phyloP scores from a whole-genome alignment of 345 rosid genomes.

The Zanthoxylum bungeanum region DNA sequence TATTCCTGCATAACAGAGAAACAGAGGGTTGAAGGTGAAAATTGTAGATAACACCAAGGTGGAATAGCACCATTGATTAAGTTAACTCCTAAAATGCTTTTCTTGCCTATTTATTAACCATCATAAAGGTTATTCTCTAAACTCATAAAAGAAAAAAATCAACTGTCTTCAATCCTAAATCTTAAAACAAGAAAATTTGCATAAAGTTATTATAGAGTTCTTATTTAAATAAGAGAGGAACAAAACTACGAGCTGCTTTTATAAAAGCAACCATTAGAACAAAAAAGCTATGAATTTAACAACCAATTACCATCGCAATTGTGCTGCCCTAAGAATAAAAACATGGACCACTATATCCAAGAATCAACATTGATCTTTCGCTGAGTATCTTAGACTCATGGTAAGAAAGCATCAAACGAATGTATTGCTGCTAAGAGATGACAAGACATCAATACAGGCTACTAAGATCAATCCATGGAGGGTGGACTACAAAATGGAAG shows the following conservation, averaged over 20 bases:
- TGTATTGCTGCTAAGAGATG: background rate
- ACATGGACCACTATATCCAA: background rate
- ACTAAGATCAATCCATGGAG: background rate
- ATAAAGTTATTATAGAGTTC: background rate
- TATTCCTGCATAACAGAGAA: conserved; percentile 50
- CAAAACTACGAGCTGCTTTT: background rate
- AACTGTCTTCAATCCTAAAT: conserved; percentile 1
- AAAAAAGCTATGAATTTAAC: background rate
- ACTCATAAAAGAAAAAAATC: background rate
- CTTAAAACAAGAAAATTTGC: background rate
- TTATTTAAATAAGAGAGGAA: background rate
- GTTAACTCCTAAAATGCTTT: background rate
- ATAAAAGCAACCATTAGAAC: background rate
- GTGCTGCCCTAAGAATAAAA: background rate
- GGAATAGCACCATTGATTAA: background rate
- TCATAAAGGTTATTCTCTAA: background rate
- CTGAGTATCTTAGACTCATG: background rate
- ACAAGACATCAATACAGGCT: background rate
- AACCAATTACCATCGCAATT: background rate
- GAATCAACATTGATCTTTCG: background rate
- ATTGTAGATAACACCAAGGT: background rate
- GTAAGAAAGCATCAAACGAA: background rate
- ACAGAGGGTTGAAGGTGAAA: background rate
- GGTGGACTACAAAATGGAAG: background rate
- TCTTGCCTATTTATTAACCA: background rate